phyloP scores from a whole-genome alignment of 2,329 filamentous ascomycete genomes.

The Aspergillus sp. region DNA sequence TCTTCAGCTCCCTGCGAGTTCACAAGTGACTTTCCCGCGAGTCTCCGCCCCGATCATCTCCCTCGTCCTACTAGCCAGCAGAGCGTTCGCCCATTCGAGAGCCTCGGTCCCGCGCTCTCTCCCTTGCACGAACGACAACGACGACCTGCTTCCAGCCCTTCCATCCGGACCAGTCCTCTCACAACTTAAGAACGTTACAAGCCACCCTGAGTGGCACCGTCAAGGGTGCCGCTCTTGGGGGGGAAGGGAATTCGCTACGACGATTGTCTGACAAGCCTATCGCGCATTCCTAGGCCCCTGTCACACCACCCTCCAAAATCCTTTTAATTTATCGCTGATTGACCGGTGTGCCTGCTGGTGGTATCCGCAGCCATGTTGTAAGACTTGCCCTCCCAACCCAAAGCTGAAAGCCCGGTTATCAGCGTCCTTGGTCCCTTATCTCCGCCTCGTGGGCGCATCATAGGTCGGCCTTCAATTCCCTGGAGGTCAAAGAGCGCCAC shows the following conservation, averaged over 20 bases:
- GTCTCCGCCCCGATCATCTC: not conserved
- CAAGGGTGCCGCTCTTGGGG: slow-evolving; percentile 17
- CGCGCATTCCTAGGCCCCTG: slow-evolving; percentile 2
- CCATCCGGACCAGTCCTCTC: not conserved
- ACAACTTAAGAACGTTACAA: not conserved
- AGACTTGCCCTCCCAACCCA: slow-evolving; percentile 13
- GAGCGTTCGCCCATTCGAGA: not conserved
- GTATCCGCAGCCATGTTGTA: slow-evolving; percentile 27
- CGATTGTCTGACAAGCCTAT: slow-evolving; percentile 16
- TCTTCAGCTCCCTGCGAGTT: not conserved
- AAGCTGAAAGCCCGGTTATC: not conserved
- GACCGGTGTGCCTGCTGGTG: slow-evolving; percentile 5
- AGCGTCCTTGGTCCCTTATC: slow-evolving; percentile 5
- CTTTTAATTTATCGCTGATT: not conserved
- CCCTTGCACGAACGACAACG: not conserved
- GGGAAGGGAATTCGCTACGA: slow-evolving; percentile 5
- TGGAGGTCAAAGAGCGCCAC: not conserved
- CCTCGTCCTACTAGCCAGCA: not conserved
- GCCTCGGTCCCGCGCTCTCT: not conserved
- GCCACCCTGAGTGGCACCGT: slow-evolving; percentile 15
- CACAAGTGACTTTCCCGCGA: not conserved
- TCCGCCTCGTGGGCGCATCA: slow-evolving; percentile 1
- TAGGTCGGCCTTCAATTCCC: not conserved
- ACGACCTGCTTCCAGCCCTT: not conserved
- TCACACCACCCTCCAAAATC: slow-evolving; percentile 5